phyloP scores from a whole-genome alignment of 495 filamentous ascomycete genomes.

The Talaromyces nanjingensis region DNA sequence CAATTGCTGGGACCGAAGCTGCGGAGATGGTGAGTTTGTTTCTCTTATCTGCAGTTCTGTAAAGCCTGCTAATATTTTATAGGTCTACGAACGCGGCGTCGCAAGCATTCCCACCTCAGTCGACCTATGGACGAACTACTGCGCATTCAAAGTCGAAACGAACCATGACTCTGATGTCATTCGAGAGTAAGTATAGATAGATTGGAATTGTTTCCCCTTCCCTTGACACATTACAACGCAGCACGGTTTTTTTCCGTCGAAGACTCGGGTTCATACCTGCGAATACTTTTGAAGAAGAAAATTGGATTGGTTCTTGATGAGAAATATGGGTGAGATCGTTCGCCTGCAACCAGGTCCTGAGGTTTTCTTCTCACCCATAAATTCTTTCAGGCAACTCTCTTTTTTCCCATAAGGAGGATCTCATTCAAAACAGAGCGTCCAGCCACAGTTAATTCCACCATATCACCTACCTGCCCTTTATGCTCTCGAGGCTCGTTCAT shows the following conservation, averaged over 20 bases:
- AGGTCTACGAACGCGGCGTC: slow-evolving; percentile 94
- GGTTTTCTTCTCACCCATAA: slow-evolving; percentile 52
- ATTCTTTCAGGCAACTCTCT: slow-evolving; percentile 44
- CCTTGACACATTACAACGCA: slow-evolving; percentile 38
- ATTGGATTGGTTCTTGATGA: slow-evolving; percentile 24
- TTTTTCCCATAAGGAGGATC: slow-evolving; percentile 21
- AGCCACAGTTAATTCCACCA: slow-evolving; percentile 18
- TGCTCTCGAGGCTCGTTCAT: slow-evolving; percentile 9
- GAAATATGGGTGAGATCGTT: slow-evolving; percentile 47
- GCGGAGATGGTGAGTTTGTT: slow-evolving; percentile 78
- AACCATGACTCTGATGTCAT: slow-evolving; percentile 90
- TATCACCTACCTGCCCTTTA: slow-evolving; percentile 13
- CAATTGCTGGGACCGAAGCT: slow-evolving; percentile 91
- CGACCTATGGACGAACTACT: slow-evolving; percentile 96
- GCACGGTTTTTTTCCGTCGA: slow-evolving; percentile 25
- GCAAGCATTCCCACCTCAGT: slow-evolving; percentile 90
- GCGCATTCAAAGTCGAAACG: slow-evolving; percentile 94
- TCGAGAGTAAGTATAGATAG: slow-evolving; percentile 89
- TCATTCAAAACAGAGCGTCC: slow-evolving; percentile 4
- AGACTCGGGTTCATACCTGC: slow-evolving; percentile 19
- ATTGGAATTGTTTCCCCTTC: slow-evolving; percentile 60
- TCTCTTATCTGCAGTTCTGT: background rate
- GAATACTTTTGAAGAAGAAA: slow-evolving; percentile 8
- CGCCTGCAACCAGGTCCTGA: slow-evolving; percentile 32
- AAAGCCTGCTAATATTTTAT: background rate